Percentiles rank a stretch among this genome's conserved stretches.
phyloP scores from a whole-genome alignment of 768 basidiomycete genomes.

The Hirschioporus abietinus region DNA sequence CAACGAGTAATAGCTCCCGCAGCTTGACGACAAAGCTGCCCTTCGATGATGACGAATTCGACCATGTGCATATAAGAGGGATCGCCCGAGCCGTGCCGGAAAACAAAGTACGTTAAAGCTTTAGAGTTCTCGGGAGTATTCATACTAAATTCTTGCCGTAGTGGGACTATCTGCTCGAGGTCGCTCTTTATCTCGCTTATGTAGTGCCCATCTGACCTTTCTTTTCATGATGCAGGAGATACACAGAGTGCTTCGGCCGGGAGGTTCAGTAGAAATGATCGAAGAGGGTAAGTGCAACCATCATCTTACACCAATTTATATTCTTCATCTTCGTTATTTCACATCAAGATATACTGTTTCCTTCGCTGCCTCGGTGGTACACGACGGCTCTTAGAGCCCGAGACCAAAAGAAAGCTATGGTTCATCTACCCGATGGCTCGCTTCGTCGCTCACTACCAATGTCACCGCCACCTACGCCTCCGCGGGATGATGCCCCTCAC shows the following conservation, averaged over 20 bases:
- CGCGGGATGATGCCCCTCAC: conserved; percentile 37
- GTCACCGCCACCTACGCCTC: conserved; percentile 29
- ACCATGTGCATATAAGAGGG: conserved; percentile 67
- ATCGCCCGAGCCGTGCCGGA: conserved; percentile 69
- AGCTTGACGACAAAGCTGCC: conserved; percentile 74
- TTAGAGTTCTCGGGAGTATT: conserved; percentile 9
- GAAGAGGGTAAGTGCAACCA: conserved; percentile 54
- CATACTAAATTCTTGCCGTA: conserved; percentile 20
- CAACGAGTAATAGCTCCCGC: conserved; percentile 5
- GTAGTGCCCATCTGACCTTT: conserved; percentile 7
- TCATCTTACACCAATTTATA: neutral
- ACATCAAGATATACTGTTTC: conserved; percentile 63
- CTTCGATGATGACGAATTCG: conserved; percentile 79
- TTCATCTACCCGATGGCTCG: conserved; percentile 46
- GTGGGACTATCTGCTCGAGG: conserved; percentile 69
- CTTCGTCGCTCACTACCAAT: conserved; percentile 28
- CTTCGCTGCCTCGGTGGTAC: conserved; percentile 73
- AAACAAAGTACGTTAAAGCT: conserved; percentile 16
- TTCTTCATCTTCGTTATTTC: neutral
- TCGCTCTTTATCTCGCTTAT: conserved; percentile 22
- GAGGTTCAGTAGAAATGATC: conserved; percentile 64
- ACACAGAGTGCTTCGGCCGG: conserved; percentile 61
- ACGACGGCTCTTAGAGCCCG: conserved; percentile 60
- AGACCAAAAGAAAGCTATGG: conserved; percentile 41
- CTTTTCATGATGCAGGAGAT: conserved; percentile 47